Conservation (phyloP, 805 yeast species). For the Wickerhamiella spandovensis region DNA sequence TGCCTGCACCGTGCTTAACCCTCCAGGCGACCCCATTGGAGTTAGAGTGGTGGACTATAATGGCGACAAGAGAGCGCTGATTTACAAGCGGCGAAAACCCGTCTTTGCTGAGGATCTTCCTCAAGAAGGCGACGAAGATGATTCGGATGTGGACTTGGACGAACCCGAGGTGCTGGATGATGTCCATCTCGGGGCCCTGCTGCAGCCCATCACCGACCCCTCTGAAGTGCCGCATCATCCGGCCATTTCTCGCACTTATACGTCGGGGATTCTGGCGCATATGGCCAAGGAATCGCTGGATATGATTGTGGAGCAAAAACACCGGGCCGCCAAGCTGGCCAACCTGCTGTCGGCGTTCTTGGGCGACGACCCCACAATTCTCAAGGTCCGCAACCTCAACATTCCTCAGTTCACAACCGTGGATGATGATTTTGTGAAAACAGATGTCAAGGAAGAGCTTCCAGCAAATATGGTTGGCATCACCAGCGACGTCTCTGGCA, state of each 20-base stretch:
- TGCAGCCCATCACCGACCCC: slow-evolving; percentile 72
- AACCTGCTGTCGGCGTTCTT: slow-evolving; percentile 64
- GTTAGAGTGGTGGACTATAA: slow-evolving; percentile 20
- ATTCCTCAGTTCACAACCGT: slow-evolving; percentile 44
- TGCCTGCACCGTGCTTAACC: slow-evolving; percentile 31
- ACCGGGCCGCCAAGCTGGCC: slow-evolving; percentile 55
- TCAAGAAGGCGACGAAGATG: slow-evolving; percentile 17
- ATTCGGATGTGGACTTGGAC: slow-evolving; percentile 16
- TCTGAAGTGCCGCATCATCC: slow-evolving; percentile 64
- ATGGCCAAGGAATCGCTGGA: slow-evolving; percentile 65
- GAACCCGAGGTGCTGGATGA: slow-evolving; percentile 35
- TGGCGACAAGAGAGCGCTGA: slow-evolving; percentile 20
- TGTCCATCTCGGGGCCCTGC: slow-evolving; percentile 41
- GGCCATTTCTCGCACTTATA: slow-evolving; percentile 53
- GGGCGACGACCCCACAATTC: slow-evolving; percentile 62
- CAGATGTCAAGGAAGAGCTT: neutral
- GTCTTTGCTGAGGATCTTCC: slow-evolving; percentile 11
- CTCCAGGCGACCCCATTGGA: slow-evolving; percentile 17
- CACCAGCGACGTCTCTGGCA: slow-evolving; percentile 7
- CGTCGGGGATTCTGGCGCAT: slow-evolving; percentile 38
- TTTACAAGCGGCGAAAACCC: slow-evolving; percentile 22
- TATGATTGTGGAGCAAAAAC: slow-evolving; percentile 69
- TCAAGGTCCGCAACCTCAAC: slow-evolving; percentile 45
- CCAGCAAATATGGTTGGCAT: slow-evolving; percentile 5
- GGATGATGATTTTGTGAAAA: slow-evolving; percentile 11